phyloP scores from a whole-genome alignment of 352 stramenopile species.

The Pythium phragmiticola region DNA sequence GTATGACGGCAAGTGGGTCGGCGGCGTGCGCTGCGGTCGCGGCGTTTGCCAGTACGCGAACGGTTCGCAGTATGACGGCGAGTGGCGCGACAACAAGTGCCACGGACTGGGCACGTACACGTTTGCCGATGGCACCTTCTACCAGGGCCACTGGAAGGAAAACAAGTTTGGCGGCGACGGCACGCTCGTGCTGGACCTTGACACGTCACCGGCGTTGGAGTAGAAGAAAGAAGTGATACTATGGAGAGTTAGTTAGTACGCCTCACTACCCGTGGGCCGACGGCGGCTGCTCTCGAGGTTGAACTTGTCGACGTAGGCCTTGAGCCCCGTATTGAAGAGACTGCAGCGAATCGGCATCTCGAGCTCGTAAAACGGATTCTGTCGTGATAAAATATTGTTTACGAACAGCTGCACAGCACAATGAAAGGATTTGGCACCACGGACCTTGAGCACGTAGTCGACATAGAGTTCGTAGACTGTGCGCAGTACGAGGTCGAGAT shows the following conservation, averaged over 20 bases:
- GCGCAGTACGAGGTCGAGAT: conserved; percentile 83
- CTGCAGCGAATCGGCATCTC: conserved; percentile 95
- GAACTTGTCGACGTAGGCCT: conserved; percentile 87
- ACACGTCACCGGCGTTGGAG: conserved; percentile 21
- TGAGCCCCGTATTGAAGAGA: conserved; percentile 89
- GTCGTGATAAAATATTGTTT: not conserved
- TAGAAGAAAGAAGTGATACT: not conserved
- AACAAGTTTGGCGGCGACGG: conserved; percentile 75
- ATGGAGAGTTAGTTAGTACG: conserved; percentile 29
- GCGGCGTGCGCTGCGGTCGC: conserved; percentile 60
- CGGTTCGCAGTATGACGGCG: conserved; percentile 72
- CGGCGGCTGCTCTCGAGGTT: conserved; percentile 64
- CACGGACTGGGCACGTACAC: conserved; percentile 76
- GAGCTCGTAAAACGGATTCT: conserved; percentile 95
- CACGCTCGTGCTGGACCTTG: conserved; percentile 53
- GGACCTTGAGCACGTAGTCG: conserved; percentile 94
- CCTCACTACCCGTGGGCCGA: conserved; percentile 44
- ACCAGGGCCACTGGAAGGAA: conserved; percentile 78
- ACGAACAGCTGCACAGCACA: too few species aligned
- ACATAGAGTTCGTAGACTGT: conserved; percentile 94
- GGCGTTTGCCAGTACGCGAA: conserved; percentile 61
- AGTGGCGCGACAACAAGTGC: conserved; percentile 77
- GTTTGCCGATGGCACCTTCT: conserved; percentile 77
- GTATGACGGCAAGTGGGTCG: conserved; percentile 89
- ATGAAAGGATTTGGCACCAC: not conserved